phyloP scores from a whole-genome alignment of 768 basidiomycete species.

The Guyanaporus albipodus region DNA sequence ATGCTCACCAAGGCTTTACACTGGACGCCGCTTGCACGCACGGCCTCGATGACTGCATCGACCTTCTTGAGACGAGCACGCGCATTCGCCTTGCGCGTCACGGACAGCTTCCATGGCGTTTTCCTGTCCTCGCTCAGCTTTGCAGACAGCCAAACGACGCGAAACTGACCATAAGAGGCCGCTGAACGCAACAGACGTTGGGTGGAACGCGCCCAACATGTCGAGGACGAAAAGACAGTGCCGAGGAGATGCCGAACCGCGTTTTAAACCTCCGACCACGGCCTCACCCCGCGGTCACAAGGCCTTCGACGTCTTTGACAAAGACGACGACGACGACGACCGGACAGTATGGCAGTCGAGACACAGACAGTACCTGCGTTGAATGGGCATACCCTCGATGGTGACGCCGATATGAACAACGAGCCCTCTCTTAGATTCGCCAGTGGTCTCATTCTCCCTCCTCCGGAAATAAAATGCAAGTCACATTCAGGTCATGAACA shows the following conservation, averaged over 20 bases:
- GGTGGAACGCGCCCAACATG: slow-evolving; percentile 89
- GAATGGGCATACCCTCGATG: slow-evolving; percentile 43
- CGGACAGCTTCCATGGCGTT: slow-evolving; percentile 87
- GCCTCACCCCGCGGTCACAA: background rate
- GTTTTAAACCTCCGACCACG: slow-evolving; percentile 27
- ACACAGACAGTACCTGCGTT: slow-evolving; percentile 34
- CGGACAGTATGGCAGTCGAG: slow-evolving; percentile 45
- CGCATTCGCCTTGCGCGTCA: slow-evolving; percentile 89
- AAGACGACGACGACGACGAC: slow-evolving; percentile 18
- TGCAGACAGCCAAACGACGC: background rate
- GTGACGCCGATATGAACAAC: slow-evolving; percentile 39
- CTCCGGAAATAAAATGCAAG: slow-evolving; percentile 90
- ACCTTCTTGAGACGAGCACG: slow-evolving; percentile 87
- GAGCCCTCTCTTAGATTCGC: slow-evolving; percentile 52
- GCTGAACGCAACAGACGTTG: slow-evolving; percentile 57
- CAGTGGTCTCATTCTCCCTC: slow-evolving; percentile 89
- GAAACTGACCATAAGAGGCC: slow-evolving; percentile 78
- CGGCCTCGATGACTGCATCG: slow-evolving; percentile 88
- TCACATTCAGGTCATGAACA: background rate
- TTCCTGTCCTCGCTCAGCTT: slow-evolving; percentile 57
- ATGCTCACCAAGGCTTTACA: slow-evolving; percentile 69
- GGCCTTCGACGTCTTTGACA: slow-evolving; percentile 14
- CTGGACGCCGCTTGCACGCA: slow-evolving; percentile 76
- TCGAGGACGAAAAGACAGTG: slow-evolving; percentile 6
- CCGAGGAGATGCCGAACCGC: slow-evolving; percentile 23